Percentiles rank a stretch among this genome's conserved stretches.
These are phyloP conservation scores for Sarocladiaceae sp. DNA, from an alignment of 2,329 filamentous ascomycete genomes.

Conservation along the genomic window DNA sequence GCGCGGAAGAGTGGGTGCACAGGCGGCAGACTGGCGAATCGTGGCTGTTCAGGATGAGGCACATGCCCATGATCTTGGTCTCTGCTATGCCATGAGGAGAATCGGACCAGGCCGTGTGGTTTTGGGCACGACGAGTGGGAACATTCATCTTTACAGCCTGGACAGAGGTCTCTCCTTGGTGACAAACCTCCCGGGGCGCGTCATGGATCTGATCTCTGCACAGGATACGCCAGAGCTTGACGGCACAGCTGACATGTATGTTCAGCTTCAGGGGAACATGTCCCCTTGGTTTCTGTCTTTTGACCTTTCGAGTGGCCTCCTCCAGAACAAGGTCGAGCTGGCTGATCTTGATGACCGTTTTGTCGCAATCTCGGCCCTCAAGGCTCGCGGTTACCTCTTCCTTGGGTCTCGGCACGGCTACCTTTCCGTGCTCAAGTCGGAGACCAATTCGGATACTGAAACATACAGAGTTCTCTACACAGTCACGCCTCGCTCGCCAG, in stretches of 20 bases:
- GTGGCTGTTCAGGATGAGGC: slow-evolving; percentile 26
- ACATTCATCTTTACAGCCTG: slow-evolving; percentile 37
- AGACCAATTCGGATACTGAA: neutral
- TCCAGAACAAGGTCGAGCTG: slow-evolving; percentile 24
- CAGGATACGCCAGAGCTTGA: neutral
- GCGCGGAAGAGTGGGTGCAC: slow-evolving; percentile 29
- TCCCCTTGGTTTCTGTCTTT: slow-evolving; percentile 38
- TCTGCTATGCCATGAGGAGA: slow-evolving; percentile 41
- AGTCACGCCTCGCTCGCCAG: slow-evolving; percentile 28
- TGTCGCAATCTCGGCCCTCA: slow-evolving; percentile 40
- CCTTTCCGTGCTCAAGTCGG: slow-evolving; percentile 28
- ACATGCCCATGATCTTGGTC: slow-evolving; percentile 31
- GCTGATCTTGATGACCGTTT: slow-evolving; percentile 40
- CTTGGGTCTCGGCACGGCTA: slow-evolving; percentile 50
- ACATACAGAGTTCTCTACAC: slow-evolving; percentile 18
- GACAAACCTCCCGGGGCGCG: slow-evolving; percentile 37
- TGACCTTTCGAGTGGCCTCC: slow-evolving; percentile 21
- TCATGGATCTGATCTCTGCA: slow-evolving; percentile 40
- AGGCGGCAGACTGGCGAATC: slow-evolving; percentile 35
- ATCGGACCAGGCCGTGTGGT: slow-evolving; percentile 33
- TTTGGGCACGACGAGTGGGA: slow-evolving; percentile 43
- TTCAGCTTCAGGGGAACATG: slow-evolving; percentile 40
- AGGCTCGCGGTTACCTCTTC: slow-evolving; percentile 35
- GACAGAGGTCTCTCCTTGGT: slow-evolving; percentile 24
- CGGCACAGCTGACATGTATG: slow-evolving; percentile 28